phyloP scores from a whole-genome alignment of 345 rosid genomes.

The Eucalyptus shirleyi region DNA sequence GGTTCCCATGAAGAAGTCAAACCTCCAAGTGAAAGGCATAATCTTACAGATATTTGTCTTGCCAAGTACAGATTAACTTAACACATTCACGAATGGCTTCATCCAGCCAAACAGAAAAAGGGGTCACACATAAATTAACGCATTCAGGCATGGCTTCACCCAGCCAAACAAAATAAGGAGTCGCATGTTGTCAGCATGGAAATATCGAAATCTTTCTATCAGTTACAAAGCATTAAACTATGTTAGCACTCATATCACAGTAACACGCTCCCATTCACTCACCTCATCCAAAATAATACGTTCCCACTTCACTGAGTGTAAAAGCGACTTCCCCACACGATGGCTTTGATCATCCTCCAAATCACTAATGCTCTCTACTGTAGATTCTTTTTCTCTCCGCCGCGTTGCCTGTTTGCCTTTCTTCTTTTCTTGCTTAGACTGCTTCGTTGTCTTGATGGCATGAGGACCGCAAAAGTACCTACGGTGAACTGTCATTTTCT shows the following conservation, averaged over 20 bases:
- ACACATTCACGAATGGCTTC: background rate
- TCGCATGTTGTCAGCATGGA: background rate
- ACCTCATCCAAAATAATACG: slow-evolving; percentile 96
- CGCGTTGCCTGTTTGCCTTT: slow-evolving; percentile 8
- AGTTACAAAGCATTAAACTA: background rate
- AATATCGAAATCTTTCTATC: background rate
- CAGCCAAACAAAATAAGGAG: background rate
- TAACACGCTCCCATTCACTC: background rate
- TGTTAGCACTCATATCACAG: background rate
- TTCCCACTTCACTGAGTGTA: slow-evolving; percentile 78
- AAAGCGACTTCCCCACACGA: slow-evolving; percentile 34
- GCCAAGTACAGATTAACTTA: background rate
- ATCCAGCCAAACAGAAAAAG: background rate
- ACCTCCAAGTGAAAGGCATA: background rate
- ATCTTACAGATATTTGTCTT: background rate
- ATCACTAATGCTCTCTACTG: background rate
- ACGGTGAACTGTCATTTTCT: slow-evolving; percentile 38
- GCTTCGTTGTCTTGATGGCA: slow-evolving; percentile 65
- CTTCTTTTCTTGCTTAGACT: slow-evolving; percentile 73
- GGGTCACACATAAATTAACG: background rate
- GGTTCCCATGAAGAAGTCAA: background rate
- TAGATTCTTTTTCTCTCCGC: slow-evolving; percentile 3
- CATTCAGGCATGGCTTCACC: background rate
- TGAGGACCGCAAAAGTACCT: slow-evolving; percentile 71
- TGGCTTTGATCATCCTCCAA: slow-evolving; percentile 8